Conservation (phyloP, 139 green algal genomes). For the Chlamydomonas schloesseri region DNA sequence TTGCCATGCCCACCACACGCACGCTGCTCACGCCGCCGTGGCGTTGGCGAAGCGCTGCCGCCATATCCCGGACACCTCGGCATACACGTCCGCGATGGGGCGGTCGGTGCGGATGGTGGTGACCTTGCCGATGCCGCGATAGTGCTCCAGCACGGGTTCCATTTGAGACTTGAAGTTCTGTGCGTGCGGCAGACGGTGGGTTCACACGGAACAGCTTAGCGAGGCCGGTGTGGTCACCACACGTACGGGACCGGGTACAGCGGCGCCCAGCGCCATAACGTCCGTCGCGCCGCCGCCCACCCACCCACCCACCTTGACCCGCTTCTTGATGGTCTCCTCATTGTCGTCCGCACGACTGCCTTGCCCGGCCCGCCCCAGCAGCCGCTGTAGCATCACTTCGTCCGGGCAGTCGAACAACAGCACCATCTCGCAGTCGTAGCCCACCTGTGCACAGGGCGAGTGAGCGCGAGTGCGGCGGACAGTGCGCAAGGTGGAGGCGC, state of each 20-base stretch:
- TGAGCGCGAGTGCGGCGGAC: too few relatives aligned
- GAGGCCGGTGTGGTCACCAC: too few relatives aligned
- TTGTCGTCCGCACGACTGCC: slow-evolving; percentile 91
- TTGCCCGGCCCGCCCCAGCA: slow-evolving; percentile 73
- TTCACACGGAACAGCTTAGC: not conserved
- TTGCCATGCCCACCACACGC: too few relatives aligned
- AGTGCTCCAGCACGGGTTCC: slow-evolving; percentile 86
- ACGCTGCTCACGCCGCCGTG: too few relatives aligned
- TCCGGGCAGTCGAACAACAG: slow-evolving; percentile 97
- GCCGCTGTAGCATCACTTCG: slow-evolving; percentile 84
- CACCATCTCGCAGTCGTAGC: slow-evolving; percentile 86
- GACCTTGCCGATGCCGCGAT: slow-evolving; percentile 75
- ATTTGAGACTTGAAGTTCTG: slow-evolving; percentile 75
- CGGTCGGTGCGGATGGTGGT: slow-evolving; percentile 68
- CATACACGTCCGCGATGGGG: slow-evolving; percentile 72
- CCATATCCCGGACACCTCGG: slow-evolving; percentile 66
- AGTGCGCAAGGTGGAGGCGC: too few relatives aligned
- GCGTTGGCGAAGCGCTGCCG: slow-evolving; percentile 19
- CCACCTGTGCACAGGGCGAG: slow-evolving; percentile 85
- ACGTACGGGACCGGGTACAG: too few relatives aligned
- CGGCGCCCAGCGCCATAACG: not conserved
- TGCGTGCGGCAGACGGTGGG: not conserved
- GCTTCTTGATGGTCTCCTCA: slow-evolving; percentile 93
- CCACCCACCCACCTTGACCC: slow-evolving; percentile 78
- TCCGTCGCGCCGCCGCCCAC: not conserved